Evolutionary conservation across 2,329 filamentous ascomycete species (phyloP), one percentile per base, ranked within the genome.

Genomic region (Aspergillus tamarii): DNA sequence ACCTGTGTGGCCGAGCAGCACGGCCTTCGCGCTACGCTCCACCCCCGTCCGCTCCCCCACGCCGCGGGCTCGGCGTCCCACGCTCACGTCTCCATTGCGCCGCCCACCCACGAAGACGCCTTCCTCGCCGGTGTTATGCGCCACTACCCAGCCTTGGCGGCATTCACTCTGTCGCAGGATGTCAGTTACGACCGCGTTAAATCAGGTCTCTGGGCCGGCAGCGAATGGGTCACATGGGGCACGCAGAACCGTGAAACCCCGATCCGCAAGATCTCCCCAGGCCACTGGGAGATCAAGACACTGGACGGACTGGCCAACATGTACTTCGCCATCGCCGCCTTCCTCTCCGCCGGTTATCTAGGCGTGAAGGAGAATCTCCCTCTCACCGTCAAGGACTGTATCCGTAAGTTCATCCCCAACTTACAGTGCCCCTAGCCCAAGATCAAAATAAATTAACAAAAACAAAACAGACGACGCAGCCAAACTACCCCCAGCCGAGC

Each of bases 261-360:
- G 0, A 81, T 96, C 11, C 85, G 92, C 14, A 89, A 90, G 73
- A 85, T 93, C 55, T 80, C 81, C 3, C 80, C 76, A 2, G 88
- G 87, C 23, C 89, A 92, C 72, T 96, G 91, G 90, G 92, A 96
- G 77, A 70, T 96, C 26, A 90, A 92, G 72, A 87, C 85, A 60
- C 72, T 94, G n/a, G 92, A 96, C 71, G 92, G 92, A 0, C 78
- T 93, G 21, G 90, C 91, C 3, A 96, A 96, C 72, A 86, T 89
- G 60, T 96, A 95, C 73, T 77, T 96, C 1, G 89, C 86, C 0
- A 75, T 91, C 21, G 83, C 85, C 0, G 88, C 87, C 0, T 73
- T 93, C 0, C 72, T 93, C 0, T 83, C 82, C 0, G 86, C 86
- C 0, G 91, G 91, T 0, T 76, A 85, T 0, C 65, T 83, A 1